Evolutionary conservation across 2,329 filamentous ascomycete genomes (phyloP).

Genomic region (Xylaria sp.): DNA sequence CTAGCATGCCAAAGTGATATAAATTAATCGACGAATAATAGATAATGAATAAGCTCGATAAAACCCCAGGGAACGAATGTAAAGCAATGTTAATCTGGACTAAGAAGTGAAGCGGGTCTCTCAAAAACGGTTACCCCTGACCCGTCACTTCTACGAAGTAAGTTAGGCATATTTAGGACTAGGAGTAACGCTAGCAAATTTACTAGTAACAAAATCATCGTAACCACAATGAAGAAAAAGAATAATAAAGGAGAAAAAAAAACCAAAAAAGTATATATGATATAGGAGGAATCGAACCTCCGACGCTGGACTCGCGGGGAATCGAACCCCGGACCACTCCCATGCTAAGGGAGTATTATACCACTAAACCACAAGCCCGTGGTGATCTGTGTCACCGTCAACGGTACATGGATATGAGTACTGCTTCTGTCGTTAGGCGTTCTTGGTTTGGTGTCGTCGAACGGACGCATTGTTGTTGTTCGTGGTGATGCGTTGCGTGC

Average conservation of each 20-base stretch:
- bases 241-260: not conserved
- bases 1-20: too few species aligned
- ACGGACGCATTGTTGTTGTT: not conserved
- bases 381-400: not conserved
- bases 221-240: not conserved
- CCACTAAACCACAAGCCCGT: constrained; percentile 43
- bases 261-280: not conserved
- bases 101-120: too few species aligned
- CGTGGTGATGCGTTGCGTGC: not conserved
- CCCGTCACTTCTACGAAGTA: too few species aligned
- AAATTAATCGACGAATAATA: too few species aligned
- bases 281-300: constrained; percentile 30
- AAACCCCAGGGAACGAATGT: too few species aligned
- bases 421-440: not conserved
- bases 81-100: too few species aligned
- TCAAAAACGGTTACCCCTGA: too few species aligned
- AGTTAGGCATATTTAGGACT: too few species aligned
- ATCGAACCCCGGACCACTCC: constrained; percentile 44
- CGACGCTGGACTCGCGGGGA: constrained; percentile 41
- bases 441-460: not conserved
- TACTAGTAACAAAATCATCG: not conserved
- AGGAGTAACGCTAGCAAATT: too few species aligned
- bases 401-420: not conserved
- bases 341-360: constrained; percentile 44
- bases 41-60: too few species aligned